These are phyloP conservation scores for Sedum album DNA, from an alignment of 164 flowering plant species.

Conservation along the genomic window DNA sequence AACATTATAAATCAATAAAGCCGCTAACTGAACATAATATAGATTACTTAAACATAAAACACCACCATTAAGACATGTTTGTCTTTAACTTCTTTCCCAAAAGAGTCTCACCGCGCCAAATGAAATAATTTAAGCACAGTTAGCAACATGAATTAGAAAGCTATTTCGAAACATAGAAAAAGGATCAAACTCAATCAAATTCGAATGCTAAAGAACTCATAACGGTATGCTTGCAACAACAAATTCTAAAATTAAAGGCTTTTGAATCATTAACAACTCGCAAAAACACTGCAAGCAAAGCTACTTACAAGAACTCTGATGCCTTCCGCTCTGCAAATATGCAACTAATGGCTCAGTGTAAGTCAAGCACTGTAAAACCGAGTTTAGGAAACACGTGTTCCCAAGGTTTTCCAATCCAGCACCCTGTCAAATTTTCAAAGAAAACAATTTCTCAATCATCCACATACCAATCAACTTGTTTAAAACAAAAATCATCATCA, in stretches of 20 bases:
- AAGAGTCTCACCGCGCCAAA: no score
- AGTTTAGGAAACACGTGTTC: slow-evolving; percentile 92
- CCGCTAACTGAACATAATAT: not conserved
- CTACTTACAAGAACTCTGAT: slow-evolving; percentile 78
- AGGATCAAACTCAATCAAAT: no score
- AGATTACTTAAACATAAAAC: not conserved
- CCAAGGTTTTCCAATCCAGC: slow-evolving; percentile 95
- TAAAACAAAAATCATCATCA: not conserved
- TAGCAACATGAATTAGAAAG: no score
- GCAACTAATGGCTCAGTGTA: slow-evolving; percentile 95
- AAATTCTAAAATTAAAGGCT: no score
- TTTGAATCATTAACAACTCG: no score
- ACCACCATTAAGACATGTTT: no score
- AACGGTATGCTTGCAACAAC: no score
- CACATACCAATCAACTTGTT: no score
- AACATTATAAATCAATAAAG: no score
- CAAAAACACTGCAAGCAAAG: not conserved
- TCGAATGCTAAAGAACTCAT: not conserved
- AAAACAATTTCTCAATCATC: not conserved
- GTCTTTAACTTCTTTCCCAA: no score
- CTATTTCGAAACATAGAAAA: no score
- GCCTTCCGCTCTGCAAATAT: slow-evolving; percentile 87
- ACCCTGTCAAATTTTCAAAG: slow-evolving; percentile 48
- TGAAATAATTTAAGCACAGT: no score
- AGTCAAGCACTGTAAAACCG: slow-evolving; percentile 94